Evolutionary conservation across 805 yeast genomes (phyloP), one percentile per base, ranked within the genome.

Genomic region (Candida insectalens): DNA sequence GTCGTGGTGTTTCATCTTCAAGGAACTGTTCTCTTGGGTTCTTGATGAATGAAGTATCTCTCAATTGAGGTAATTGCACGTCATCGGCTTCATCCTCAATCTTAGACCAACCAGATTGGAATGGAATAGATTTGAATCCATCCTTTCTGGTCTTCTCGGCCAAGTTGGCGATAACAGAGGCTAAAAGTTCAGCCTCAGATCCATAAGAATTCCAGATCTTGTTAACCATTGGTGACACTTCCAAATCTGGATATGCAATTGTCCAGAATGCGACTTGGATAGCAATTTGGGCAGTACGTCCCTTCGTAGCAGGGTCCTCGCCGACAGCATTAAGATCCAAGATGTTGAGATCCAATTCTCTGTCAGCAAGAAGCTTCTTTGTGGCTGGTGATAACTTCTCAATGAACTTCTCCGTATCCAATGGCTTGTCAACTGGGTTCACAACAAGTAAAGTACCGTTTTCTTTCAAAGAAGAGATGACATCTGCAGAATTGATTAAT

Each of bases 231-330:
- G 77, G 76, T 32, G 77, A 78, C 30, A 53, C 55, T 22, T 69
- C 69, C 29, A 75, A 64, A 26, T 67, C 68, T 12, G 85, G 83
- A 41, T 68, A 72, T 6, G 82, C 71, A 28, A 69, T 62, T 39
- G 69, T 69, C 94, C 95, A 85, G 65, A 84, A 80, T 0, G 78
- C 83, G 27, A 80, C 72, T 60, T 87, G 95, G 37, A 74, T 60
- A 32, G 85, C 84, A 54, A 87, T 78, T 25, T 76, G 69, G 21
- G 67, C 65, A 4, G 92, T 74, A 52, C 87, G 77, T 19, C 94
- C 94, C 45, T 74, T 69, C 27, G 92, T 77, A 36, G 77, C 76
- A 40, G 74, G 80, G 45, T 75, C 67, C 36, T 74, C 83, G 27
- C 80, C 83, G 39, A 81, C 61, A 15, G 71, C 51, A 16, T 75